These are phyloP conservation scores for Penicillium capsulatum DNA, from an alignment of 2,329 filamentous ascomycete species.

Conservation along the genomic window DNA sequence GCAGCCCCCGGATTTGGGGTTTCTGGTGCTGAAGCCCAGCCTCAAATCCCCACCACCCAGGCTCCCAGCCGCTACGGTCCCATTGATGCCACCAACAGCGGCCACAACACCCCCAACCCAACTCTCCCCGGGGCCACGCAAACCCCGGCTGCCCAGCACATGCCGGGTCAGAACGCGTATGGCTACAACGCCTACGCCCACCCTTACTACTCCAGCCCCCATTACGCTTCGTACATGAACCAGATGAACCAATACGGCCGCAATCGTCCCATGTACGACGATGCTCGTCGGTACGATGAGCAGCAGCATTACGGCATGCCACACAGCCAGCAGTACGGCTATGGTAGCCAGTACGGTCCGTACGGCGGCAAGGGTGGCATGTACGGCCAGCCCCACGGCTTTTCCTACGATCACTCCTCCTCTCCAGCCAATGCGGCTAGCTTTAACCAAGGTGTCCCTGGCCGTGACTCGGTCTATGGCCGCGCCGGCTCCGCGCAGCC, in stretches of 20 bases:
- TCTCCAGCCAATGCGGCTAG: slow-evolving; percentile 57
- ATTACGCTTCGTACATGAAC: slow-evolving; percentile 61
- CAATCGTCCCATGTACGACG: slow-evolving; percentile 49
- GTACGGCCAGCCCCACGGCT: slow-evolving; percentile 61
- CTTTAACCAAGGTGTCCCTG: slow-evolving; percentile 42
- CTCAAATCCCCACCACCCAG: slow-evolving; percentile 61
- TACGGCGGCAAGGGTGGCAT: slow-evolving; percentile 57
- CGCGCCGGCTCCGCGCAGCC: slow-evolving; percentile 56
- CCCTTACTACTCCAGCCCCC: slow-evolving; percentile 58
- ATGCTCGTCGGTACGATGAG: slow-evolving; percentile 48
- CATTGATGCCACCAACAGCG: slow-evolving; percentile 74
- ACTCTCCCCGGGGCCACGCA: slow-evolving; percentile 56
- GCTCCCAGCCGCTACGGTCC: slow-evolving; percentile 68
- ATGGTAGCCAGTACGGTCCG: slow-evolving; percentile 48
- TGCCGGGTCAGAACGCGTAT: slow-evolving; percentile 48
- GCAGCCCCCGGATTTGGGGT: slow-evolving; percentile 70
- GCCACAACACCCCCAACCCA: slow-evolving; percentile 86
- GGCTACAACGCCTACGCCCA: slow-evolving; percentile 59
- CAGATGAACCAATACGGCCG: slow-evolving; percentile 48
- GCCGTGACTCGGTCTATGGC: slow-evolving; percentile 57
- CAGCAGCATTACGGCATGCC: slow-evolving; percentile 37
- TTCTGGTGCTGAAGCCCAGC: slow-evolving; percentile 57
- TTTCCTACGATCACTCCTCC: slow-evolving; percentile 62
- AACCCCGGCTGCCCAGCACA: slow-evolving; percentile 51
- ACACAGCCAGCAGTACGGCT: slow-evolving; percentile 52